Percentiles rank a stretch among this genome's conserved stretches.
Evolutionary conservation across 1,284 basidiomycete genomes (phyloP).

Genomic region (Papiliotrema nemorosa): DNA sequence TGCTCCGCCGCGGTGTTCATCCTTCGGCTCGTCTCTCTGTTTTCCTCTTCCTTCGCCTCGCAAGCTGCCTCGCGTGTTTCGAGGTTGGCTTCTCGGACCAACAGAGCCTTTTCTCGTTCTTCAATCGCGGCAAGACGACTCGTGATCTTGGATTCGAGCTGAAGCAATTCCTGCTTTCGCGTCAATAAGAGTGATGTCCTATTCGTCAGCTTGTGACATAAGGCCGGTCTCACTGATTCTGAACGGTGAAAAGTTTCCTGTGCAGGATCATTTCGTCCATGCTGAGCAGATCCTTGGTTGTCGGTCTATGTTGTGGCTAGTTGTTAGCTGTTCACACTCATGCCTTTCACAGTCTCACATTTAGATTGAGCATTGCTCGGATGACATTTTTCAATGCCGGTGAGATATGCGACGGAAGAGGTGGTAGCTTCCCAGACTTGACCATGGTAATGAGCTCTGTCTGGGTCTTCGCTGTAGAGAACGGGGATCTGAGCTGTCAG

Average conservation of each 20-base stretch:
- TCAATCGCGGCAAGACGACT: constrained; percentile 44
- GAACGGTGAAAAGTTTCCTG: constrained; percentile 44
- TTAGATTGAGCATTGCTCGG: constrained; percentile 44
- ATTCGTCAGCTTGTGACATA: constrained; percentile 43
- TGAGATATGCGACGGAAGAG: constrained; percentile 40
- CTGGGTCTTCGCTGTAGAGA: constrained; percentile 45
- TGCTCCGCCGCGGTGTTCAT: constrained; percentile 65
- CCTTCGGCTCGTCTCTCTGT: constrained; percentile 62
- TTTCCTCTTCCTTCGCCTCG: constrained; percentile 64
- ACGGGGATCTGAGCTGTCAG: constrained; percentile 38
- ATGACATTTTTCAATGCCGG: constrained; percentile 37
- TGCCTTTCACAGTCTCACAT: constrained; percentile 22
- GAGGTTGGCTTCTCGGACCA: constrained; percentile 9
- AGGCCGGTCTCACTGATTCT: constrained; percentile 55
- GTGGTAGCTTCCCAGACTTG: constrained; percentile 42
- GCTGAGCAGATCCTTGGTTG: constrained; percentile 45
- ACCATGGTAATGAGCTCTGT: constrained; percentile 46
- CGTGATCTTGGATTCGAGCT: constrained; percentile 56
- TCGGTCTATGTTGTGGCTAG: constrained; percentile 42
- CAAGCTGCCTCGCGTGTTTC: constrained; percentile 52
- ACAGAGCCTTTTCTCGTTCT: constrained; percentile 53
- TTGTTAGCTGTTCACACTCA: neutral
- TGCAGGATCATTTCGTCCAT: constrained; percentile 49
- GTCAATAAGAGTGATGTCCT: constrained; percentile 29
- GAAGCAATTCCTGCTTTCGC: constrained; percentile 53